Base-by-base conservation (phyloP, 805 yeast genomes). In the Barnettozyma sucrosica region DNA sequence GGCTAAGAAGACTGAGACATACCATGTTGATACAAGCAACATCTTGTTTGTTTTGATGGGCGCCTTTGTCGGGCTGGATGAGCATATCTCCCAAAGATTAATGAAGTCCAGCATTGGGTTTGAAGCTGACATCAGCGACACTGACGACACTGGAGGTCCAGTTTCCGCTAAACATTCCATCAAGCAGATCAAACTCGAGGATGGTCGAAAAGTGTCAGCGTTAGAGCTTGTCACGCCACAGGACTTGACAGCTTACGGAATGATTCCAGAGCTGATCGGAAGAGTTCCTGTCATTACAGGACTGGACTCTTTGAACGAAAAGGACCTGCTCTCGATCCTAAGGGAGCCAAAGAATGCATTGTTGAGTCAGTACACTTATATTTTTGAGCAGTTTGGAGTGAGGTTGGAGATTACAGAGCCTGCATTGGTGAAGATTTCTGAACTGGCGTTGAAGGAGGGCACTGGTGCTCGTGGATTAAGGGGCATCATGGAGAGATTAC, bases 391-490 rank as follows among this genome's bases (percentile, higher is more conserved):
- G 54, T 74, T 76, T 51, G 80, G 78, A 1, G 80, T 79, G 5
- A 66, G 70, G 33, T 60, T 80, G 21, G 70, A 70, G 8, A 68
- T 80, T 18, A 79, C 83, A 0, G 63, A 62, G 7, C 66, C 67
- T 11, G 83, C 84, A 0, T 58, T 79, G 9, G 52, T 62, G n/a
- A 66, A 61, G 36, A 71, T 80, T 14, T 80, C 84, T 0, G 64
- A 66, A 21, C 55, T 74, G 20, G 79, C 84, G 0, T 54, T 76
- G 30, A 61, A 64, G 24, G 79, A 75, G 51, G 80, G 80, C 4
- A 79, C 83, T 0, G 85, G 85, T 26, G 85, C 84, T 0, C 67
- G 85, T 55, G 84, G 84, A 0, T 57, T 80, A 25, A 65, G 81
- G 52, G 74, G 78, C 1, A 74, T 78, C 5, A 66, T 80, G 72